Evolutionary conservation across 495 filamentous ascomycete species (phyloP), one percentile per base, ranked within the genome.

Genomic region (Lophiostoma macrostomum): DNA sequence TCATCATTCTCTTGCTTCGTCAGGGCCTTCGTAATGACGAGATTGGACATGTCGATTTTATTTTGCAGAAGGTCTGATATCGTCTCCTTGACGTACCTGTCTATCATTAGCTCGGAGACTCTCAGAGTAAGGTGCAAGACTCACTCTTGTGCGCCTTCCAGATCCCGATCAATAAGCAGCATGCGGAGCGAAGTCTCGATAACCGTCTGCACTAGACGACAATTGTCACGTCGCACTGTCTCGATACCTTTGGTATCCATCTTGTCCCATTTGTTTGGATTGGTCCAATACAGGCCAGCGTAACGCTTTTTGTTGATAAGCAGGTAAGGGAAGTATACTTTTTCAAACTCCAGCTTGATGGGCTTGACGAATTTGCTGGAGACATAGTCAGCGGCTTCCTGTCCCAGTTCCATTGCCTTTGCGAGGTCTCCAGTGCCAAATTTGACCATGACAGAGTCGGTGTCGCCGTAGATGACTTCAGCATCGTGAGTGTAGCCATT

Each of bases 241-340:
- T 99, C 93, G 60, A 99, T 96, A 76, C 93, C 93, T 69, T 99
- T 99, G 60, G 86, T 96, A 66, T 99, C 93, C 94, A 99, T 97
- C 76, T 99, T 99, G 75, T 99, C 93, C 60, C 83, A 90, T 67
- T 94, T 95, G n/a, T 88, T 80, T 0, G 93, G 80, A 37, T 85
- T 90, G 16, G 94, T 97, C 90, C 91, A 99, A 73, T 90, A 97
- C 12, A 99, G 74, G 27, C 93, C 93, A 11, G 93, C 93, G 60
- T 99, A 99, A 47, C 93, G 86, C 78, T 99, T 99, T 73, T 99
- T 99, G 80, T 99, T 99, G 81, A 99, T 99, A 34, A 99, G 76
- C 27, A 99, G 78, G 67, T 99, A 99, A 0, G 93, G 93, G 66
- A 87, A 99, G 69, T 99, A 99, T 1, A 99, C 93, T 70, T 99